Base-by-base conservation (phyloP, 768 basidiomycete species). In the Mycena chlorophos region DNA sequence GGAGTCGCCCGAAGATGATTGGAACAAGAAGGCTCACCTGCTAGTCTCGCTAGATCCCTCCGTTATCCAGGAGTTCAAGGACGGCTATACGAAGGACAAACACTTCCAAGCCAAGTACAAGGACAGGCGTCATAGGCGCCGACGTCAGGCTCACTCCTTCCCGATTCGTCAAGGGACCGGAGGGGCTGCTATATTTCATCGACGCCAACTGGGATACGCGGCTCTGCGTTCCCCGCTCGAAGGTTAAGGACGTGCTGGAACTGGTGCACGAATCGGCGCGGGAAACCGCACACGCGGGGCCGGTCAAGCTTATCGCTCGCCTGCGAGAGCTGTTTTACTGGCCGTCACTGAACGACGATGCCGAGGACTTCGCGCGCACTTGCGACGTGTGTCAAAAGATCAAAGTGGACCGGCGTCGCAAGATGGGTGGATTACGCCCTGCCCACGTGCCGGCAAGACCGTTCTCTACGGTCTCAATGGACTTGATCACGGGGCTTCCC, bases 201-300 rank as follows among this genome's bases (percentile, higher is more conserved):
- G 57, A 58, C 43, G 48, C 47, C 2, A 49, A 58, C 28, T 53
- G 57, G 52, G 39, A 31, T 6, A 5, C 3, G 6, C 42, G 51
- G 2, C 45, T 57, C 10, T 57, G 51, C 30, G 56, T 57, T 5
- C 56, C 56, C 13, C 5, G 22, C 55, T 72, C 12, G 57, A 45
- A n/a, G 52, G 63, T n/a, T 61, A 69, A 2, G 3, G 37, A 29
- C 31, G 25, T 54, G 4, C 30, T 54, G 1, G 4, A 19, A 2
- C 37, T 40, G 52, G 37, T 54, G 1, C 52, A 54, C 43, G 52
- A 54, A 23, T 47, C 52, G 23, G 25, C 52, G 17, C 40, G 29
- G 4, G 52, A 53, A 22, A 29, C 22, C 25, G 51, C 51, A 12
- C 51, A 52, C 17, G 39, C 51, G 3, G 51, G 51, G 1, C 51